Conservation (phyloP, 148 eudicot genomes). For the Bassia scoparia region DNA sequence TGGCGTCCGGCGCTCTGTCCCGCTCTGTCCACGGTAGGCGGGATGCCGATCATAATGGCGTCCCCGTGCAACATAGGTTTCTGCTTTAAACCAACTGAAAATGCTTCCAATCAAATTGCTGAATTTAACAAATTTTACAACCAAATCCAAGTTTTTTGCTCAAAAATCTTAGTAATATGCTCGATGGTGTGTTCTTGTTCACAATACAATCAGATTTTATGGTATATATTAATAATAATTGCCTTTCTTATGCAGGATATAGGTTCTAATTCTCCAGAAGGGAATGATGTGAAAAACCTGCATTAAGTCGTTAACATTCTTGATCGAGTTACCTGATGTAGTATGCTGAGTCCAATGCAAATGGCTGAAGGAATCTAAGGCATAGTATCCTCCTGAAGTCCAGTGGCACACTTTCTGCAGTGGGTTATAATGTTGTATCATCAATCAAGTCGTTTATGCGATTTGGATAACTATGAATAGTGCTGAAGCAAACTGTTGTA, state of each 20-base stretch:
- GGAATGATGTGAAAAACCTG: neutral
- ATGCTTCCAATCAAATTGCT: too few species aligned
- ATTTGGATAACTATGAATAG: too few species aligned
- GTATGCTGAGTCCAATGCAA: neutral
- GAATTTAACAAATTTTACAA: too few species aligned
- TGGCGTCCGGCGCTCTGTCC: too few species aligned
- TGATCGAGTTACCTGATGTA: neutral
- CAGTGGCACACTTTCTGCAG: neutral
- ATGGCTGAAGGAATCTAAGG: neutral
- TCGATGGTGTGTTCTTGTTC: too few species aligned
- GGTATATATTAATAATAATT: neutral
- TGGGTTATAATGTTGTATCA: neutral
- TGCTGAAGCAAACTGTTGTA: too few species aligned
- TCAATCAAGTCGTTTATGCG: neutral
- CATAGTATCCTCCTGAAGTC: neutral
- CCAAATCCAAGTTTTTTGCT: too few species aligned
- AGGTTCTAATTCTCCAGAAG: neutral
- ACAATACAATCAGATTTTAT: neutral
- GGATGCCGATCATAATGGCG: too few species aligned
- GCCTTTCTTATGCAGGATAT: neutral
- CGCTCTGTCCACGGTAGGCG: too few species aligned
- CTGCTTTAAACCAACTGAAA: too few species aligned
- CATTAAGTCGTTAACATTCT: neutral
- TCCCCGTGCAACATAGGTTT: too few species aligned
- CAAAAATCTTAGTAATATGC: too few species aligned